Percentiles rank a stretch among this genome's conserved stretches.
Evolutionary conservation across 495 filamentous ascomycete species (phyloP).

Genomic region (Penicillium odoratum): DNA sequence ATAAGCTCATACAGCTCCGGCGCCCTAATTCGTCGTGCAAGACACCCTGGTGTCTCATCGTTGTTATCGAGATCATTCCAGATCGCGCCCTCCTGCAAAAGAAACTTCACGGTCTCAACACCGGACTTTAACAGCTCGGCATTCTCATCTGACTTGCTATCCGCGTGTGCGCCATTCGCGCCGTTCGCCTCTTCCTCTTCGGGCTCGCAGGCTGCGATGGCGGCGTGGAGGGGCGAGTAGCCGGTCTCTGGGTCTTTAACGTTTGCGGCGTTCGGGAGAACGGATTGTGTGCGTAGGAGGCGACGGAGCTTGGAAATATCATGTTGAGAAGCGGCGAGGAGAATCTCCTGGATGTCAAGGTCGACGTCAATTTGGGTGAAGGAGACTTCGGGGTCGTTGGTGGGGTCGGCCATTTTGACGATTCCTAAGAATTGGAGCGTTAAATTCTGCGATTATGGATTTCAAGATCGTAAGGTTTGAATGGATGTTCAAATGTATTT

Average conservation of each 20-base stretch:
- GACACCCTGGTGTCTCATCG: constrained; percentile 88
- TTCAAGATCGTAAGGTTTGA: not conserved
- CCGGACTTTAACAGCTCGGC: constrained; percentile 53
- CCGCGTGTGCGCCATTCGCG: constrained; percentile 7
- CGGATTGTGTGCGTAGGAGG: constrained; percentile 61
- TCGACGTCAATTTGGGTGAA: constrained; percentile 42
- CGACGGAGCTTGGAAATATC: constrained; percentile 71
- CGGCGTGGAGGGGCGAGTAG: constrained; percentile 84
- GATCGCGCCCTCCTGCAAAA: constrained; percentile 86
- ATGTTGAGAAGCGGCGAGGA: constrained; percentile 82
- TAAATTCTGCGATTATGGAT: not conserved
- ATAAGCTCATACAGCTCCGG: constrained; percentile 77
- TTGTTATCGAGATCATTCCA: constrained; percentile 93
- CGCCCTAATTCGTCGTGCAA: constrained; percentile 70
- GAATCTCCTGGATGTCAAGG: constrained; percentile 54
- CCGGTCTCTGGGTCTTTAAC: constrained; percentile 83
- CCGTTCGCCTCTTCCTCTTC: constrained; percentile 35
- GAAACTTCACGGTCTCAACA: constrained; percentile 66
- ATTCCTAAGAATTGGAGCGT: constrained; percentile 3
- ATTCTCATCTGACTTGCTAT: constrained; percentile 16
- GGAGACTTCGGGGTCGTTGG: constrained; percentile 25
- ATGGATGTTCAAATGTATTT: not conserved
- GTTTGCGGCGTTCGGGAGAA: constrained; percentile 58
- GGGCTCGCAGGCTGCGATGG: constrained; percentile 78
- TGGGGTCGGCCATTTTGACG: constrained; percentile 29